A percentile compares a stretch with the other conserved stretches of the same genome.
phyloP scores from a whole-genome alignment of 2,329 filamentous ascomycete genomes.

The Aspergillus fischeri region DNA sequence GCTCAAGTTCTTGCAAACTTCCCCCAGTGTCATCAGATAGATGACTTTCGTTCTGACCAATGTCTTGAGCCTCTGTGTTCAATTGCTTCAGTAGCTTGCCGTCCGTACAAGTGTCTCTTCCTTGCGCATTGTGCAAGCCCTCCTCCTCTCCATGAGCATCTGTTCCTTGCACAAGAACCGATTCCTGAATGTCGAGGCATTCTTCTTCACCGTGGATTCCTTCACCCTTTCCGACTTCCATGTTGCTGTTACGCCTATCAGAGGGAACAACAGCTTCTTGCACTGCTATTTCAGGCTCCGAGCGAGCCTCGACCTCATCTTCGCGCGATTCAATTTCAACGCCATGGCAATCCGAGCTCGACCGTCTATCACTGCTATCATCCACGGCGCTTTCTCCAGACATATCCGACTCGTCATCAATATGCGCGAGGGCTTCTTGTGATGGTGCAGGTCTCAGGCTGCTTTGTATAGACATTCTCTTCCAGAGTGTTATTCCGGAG shows the following conservation, averaged over 20 bases:
- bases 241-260: neutral
- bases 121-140: neutral
- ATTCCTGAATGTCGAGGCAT: neutral
- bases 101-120: neutral
- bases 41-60: neutral
- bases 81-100: neutral
- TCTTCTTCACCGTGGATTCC: neutral
- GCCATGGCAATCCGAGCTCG: constrained; percentile 16
- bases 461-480: constrained; percentile 22
- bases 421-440: constrained; percentile 34
- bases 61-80: neutral
- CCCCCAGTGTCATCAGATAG: neutral
- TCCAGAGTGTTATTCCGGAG: constrained; percentile 26
- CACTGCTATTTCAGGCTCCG: neutral
- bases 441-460: constrained; percentile 21
- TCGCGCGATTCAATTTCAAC: neutral
- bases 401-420: constrained; percentile 14
- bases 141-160: neutral
- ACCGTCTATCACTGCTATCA: constrained; percentile 17
- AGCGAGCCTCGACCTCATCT: neutral
- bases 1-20: neutral
- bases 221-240: neutral
- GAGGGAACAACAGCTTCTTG: too few relatives aligned
- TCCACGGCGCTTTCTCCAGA: constrained; percentile 26
- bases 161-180: neutral